Percentiles rank a stretch among this genome's conserved stretches.
phyloP scores from a whole-genome alignment of 2,329 filamentous ascomycete genomes.

The Exophiala spinifera region DNA sequence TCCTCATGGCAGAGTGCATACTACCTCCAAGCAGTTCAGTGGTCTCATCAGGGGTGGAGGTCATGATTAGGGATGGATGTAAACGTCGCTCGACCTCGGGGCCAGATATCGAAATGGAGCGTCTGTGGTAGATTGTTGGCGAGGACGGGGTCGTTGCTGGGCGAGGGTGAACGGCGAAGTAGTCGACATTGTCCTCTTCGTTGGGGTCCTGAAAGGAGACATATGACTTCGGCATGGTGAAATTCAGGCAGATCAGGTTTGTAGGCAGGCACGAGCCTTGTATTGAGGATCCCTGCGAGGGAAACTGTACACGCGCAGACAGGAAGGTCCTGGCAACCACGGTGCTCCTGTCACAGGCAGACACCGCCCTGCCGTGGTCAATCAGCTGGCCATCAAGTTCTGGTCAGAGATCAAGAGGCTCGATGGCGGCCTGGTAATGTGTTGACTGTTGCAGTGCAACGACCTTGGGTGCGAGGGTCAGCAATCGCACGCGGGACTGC shows the following conservation, averaged over 20 bases:
- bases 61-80: conserved; percentile 19
- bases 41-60: conserved; percentile 13
- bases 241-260: background rate
- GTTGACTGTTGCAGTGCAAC: no score
- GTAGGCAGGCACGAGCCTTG: background rate
- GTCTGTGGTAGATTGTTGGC: conserved; percentile 8
- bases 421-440: no score
- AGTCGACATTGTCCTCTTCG: conserved; percentile 13
- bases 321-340: conserved; percentile 3
- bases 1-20: conserved; percentile 3
- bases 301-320: background rate
- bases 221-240: conserved; percentile 23
- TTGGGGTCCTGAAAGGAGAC: conserved; percentile 21
- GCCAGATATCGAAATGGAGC: conserved; percentile 9
- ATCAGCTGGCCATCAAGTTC: conserved; percentile 20
- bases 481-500: no score
- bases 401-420: background rate
- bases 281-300: background rate
- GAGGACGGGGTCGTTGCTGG: conserved; percentile 10
- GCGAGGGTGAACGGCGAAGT: conserved; percentile 3
- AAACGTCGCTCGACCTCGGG: conserved; percentile 15
- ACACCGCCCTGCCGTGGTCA: conserved; percentile 9
- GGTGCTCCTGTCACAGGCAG: conserved; percentile 16
- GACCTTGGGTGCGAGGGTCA: no score
- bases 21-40: conserved; percentile 19